phyloP scores from a whole-genome alignment of 352 stramenopile genomes.

The Phytophthora melonis region DNA sequence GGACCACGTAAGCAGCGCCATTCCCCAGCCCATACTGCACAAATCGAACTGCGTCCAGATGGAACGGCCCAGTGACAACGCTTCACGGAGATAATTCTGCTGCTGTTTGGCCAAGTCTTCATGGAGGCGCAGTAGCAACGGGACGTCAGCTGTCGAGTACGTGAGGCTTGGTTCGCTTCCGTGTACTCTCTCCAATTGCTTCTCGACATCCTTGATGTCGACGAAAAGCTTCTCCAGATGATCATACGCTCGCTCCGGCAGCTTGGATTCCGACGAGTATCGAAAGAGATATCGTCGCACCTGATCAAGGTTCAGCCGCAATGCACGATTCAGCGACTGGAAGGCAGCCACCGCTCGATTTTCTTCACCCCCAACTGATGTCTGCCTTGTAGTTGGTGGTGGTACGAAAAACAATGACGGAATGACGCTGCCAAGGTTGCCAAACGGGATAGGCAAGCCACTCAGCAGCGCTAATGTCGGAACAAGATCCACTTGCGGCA shows the following conservation, averaged over 20 bases:
- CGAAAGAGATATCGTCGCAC: constrained; percentile 81
- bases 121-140: constrained; percentile 46
- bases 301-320: constrained; percentile 87
- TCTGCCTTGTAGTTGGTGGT: constrained; percentile 1
- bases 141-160: constrained; percentile 36
- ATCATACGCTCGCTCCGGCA: constrained; percentile 66
- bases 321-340: constrained; percentile 66
- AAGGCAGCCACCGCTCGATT: constrained; percentile 40
- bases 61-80: constrained; percentile 67
- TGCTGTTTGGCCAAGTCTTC: constrained; percentile 49
- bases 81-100: constrained; percentile 73
- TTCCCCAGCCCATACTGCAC: constrained; percentile 75
- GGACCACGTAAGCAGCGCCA: constrained; percentile 57
- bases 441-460: constrained; percentile 96
- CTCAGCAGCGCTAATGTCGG: constrained; percentile 95
- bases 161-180: not conserved
- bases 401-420: constrained; percentile 89
- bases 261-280: constrained; percentile 74
- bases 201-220: constrained; percentile 42
- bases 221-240: constrained; percentile 64
- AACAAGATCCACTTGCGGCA: constrained; percentile 97
- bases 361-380: not conserved
- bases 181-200: constrained; percentile 36
- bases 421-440: constrained; percentile 94
- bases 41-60: constrained; percentile 92